Conservation (phyloP, 2,329 filamentous ascomycete genomes). For the Epichloe hybrida region DNA sequence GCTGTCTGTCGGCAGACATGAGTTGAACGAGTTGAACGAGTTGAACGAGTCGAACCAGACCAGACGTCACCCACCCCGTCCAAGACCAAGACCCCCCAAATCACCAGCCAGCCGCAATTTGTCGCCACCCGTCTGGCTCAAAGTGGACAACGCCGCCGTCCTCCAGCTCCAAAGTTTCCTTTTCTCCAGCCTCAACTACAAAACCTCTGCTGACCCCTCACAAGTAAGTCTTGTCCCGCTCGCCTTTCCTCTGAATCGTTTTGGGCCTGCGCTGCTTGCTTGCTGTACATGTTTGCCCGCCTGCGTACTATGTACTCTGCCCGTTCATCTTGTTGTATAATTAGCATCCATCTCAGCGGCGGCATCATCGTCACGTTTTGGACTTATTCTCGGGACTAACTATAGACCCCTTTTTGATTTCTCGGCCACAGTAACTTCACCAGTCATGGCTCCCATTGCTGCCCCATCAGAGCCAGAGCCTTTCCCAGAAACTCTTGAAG, state of each 20-base stretch:
- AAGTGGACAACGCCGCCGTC: slow-evolving; percentile 3
- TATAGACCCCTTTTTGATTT: background rate
- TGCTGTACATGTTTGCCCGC: too few relatives aligned
- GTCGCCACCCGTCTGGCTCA: slow-evolving; percentile 2
- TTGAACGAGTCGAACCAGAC: too few relatives aligned
- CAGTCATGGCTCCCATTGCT: slow-evolving; percentile 41
- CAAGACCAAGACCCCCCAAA: background rate
- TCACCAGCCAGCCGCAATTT: background rate
- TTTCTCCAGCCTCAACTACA: background rate
- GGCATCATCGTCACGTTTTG: background rate
- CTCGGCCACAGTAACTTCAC: background rate
- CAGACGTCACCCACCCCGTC: too few relatives aligned
- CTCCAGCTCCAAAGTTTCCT: background rate
- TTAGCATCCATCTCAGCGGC: background rate
- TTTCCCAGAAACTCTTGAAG: slow-evolving; percentile 19
- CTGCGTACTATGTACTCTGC: background rate
- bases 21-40: too few relatives aligned
- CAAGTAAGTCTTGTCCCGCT: background rate
- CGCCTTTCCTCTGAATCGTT: background rate
- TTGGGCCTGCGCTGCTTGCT: background rate
- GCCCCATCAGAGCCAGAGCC: slow-evolving; percentile 33
- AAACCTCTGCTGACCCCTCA: background rate
- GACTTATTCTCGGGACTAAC: background rate
- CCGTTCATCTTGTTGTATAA: background rate
- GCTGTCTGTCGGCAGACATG: too few relatives aligned